Evolutionary conservation across 1,284 basidiomycete genomes (phyloP).

Genomic region (Tetrapyrgos nigripes): DNA sequence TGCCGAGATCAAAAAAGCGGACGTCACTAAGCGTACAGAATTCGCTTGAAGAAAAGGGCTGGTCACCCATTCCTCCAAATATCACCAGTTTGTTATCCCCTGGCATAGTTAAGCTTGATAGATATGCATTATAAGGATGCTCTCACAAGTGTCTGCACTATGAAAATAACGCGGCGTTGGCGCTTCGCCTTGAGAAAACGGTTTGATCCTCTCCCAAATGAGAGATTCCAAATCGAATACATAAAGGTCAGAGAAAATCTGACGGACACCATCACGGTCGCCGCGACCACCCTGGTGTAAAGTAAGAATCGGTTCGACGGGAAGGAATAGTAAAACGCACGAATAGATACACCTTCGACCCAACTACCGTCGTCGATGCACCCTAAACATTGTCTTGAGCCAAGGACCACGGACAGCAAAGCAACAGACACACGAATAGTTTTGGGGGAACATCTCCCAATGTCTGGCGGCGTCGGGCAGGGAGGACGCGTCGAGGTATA

Average conservation of each 20-base stretch:
- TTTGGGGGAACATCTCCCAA: constrained; percentile 88
- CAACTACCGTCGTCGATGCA: constrained; percentile 85
- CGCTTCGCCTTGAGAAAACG: constrained; percentile 67
- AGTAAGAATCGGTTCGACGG: constrained; percentile 10
- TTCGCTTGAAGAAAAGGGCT: constrained; percentile 73
- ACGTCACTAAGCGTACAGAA: constrained; percentile 87
- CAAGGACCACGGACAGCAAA: constrained; percentile 5
- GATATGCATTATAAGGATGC: constrained; percentile 22
- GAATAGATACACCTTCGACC: constrained; percentile 86
- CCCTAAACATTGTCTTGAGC: constrained; percentile 51
- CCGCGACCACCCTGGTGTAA: constrained; percentile 79
- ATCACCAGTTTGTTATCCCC: constrained; percentile 89
- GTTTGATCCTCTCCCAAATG: constrained; percentile 75
- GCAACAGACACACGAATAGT: constrained; percentile 72
- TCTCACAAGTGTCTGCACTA: constrained; percentile 85
- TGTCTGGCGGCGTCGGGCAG: constrained; percentile 84
- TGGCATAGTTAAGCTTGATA: constrained; percentile 34
- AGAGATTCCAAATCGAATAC: constrained; percentile 83
- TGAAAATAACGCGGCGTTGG: constrained; percentile 90
- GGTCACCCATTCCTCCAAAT: constrained; percentile 93
- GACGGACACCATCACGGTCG: constrained; percentile 82
- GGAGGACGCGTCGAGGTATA: too few relatives aligned
- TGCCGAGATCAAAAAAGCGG: constrained; percentile 80
- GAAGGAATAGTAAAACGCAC: constrained; percentile 49
- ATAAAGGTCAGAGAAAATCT: constrained; percentile 90